Evolutionary conservation across 2,329 filamentous ascomycete species (phyloP), one percentile per base, ranked within the genome.

Genomic region (Colletotrichum melonis): DNA sequence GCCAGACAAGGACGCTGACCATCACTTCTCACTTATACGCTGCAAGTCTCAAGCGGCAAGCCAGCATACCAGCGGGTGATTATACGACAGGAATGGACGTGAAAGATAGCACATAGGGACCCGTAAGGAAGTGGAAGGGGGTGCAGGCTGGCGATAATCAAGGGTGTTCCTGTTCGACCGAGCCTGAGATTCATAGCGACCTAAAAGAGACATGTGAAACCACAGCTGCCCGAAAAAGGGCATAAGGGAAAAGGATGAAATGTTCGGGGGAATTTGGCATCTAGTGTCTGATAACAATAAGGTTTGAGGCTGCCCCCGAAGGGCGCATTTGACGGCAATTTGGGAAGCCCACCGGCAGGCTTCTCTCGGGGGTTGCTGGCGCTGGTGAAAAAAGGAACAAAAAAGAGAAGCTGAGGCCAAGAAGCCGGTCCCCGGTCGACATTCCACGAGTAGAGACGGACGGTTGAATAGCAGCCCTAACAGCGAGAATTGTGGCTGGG

Each of bases 121-220:
- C 5, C 7, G 42, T 49, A n/a, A n/a, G 42, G 19, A 49, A 49
- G 42, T n/a, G 42, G 19, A 49, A n/a, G 42, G 42, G 42, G 19
- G 19, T 19, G 42, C 19, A 19, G 42, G 11, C n/a, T 56, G 9
- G 26, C 19, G 12, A 42, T 63, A 42, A 35, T 19, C 38, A 65
- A 70, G 70, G 16, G 19, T 49, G 42, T 49, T 49, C 19, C 42
- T 49, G 42, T 49, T 57, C 26, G 46, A 14, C 54, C 49, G 8
- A 2, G 28, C 26, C 4, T 54, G 67, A 65, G 24, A 26, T 60
- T 28, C 28, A 12, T 56, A 19, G 19, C n/a, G 3, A 26, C 55
- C 70, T 35, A 57, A 70, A 70, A 32, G 30, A 62, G 60, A 62
- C 56, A 57, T 22, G 59, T 73, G 70, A 73, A 73, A 70, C 70